Evolutionary conservation across 345 rosid species (phyloP).

Genomic region (Melaleuca alternifolia): DNA sequence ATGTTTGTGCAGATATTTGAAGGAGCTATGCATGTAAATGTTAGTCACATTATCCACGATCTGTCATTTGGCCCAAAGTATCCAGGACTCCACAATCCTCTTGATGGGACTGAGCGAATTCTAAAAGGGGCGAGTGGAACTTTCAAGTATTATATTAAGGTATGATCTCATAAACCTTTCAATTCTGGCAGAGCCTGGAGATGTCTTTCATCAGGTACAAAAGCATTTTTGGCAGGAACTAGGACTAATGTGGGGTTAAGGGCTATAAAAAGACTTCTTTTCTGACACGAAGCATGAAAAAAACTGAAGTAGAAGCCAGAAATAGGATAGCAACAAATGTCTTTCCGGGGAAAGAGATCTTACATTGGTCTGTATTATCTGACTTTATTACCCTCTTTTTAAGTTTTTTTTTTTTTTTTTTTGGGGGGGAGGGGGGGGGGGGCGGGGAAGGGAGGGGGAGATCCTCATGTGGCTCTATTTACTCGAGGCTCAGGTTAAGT

Average conservation of each 20-base stretch:
- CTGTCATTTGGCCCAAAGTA: conserved; percentile 92
- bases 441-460: no score
- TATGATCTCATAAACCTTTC: conserved; percentile 5
- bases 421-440: no score
- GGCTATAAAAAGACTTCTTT: background rate
- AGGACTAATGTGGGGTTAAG: background rate
- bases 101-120: conserved; percentile 66
- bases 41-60: conserved; percentile 83
- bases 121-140: conserved; percentile 76
- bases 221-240: background rate
- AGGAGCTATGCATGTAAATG: conserved; percentile 72
- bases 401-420: background rate
- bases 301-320: background rate
- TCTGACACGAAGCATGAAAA: background rate
- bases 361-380: background rate
- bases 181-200: background rate
- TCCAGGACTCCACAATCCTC: conserved; percentile 95
- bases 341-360: background rate
- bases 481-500: background rate
- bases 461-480: background rate
- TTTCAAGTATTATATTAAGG: conserved; percentile 97
- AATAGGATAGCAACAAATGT: background rate
- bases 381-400: background rate
- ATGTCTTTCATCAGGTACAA: background rate
- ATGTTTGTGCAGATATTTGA: conserved; percentile 69